phyloP scores from a whole-genome alignment of 2,329 filamentous ascomycete species.

The Canariomyces notabilis region DNA sequence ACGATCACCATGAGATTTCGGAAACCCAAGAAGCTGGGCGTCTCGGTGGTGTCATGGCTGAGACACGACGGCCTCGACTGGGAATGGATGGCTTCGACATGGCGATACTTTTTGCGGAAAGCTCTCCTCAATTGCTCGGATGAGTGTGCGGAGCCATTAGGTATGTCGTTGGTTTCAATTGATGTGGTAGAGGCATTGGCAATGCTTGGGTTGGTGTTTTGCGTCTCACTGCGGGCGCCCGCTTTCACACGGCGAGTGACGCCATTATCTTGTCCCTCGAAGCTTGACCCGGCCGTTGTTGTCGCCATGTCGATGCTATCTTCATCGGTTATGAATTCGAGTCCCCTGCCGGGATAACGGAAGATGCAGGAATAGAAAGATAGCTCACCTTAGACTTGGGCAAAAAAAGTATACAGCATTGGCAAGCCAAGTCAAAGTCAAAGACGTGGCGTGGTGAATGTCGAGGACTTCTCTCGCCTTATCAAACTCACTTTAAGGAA shows the following conservation, averaged over 20 bases:
- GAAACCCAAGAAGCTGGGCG: conserved; percentile 88
- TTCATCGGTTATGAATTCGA: background rate
- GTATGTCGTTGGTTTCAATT: too few relatives aligned
- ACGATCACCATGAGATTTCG: conserved; percentile 95
- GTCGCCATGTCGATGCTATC: background rate
- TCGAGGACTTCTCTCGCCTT: background rate
- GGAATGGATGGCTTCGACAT: conserved; percentile 83
- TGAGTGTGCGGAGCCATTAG: conserved; percentile 14
- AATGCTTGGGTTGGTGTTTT: too few relatives aligned
- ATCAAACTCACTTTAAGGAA: background rate
- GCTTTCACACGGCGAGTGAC: background rate
- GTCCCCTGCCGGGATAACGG: background rate
- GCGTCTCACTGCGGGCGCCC: background rate
- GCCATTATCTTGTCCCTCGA: background rate
- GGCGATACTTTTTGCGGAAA: conserved; percentile 70
- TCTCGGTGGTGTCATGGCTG: conserved; percentile 70
- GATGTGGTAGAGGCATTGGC: background rate
- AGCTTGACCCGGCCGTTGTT: background rate
- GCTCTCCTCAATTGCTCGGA: conserved; percentile 33
- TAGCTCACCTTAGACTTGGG: background rate
- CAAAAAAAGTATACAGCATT: background rate
- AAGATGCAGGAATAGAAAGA: background rate
- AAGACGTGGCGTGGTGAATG: too few relatives aligned
- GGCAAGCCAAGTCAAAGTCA: too few relatives aligned
- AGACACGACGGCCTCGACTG: conserved; percentile 69